phyloP scores from a whole-genome alignment of 1,284 basidiomycete species.

The Hymenochaete sp. region DNA sequence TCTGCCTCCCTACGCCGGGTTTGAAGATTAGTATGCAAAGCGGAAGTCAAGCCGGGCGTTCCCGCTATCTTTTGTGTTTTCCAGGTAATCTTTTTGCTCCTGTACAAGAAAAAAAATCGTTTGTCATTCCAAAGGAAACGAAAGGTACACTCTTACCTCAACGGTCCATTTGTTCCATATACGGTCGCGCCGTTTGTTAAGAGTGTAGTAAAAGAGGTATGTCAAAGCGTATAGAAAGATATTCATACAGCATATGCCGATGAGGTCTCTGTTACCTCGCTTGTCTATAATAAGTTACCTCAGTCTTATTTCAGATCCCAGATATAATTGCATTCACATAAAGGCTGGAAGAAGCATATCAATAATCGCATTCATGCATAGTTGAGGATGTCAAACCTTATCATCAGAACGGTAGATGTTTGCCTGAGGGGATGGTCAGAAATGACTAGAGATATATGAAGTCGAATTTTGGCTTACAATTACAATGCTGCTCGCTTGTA shows the following conservation, averaged over 20 bases:
- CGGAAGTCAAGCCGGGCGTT: slow-evolving; percentile 36
- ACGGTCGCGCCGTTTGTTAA: slow-evolving; percentile 43
- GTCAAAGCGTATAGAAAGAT: slow-evolving; percentile 43
- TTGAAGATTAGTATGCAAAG: slow-evolving; percentile 38
- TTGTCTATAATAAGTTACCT: too few species aligned
- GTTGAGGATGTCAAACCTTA: slow-evolving; percentile 24
- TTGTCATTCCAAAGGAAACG: too few species aligned
- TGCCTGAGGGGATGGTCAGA: slow-evolving; percentile 17
- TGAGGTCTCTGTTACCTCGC: slow-evolving; percentile 37
- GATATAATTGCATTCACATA: not conserved
- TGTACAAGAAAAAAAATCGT: too few species aligned
- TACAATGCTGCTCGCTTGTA: slow-evolving; percentile 45
- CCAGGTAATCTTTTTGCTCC: slow-evolving; percentile 31
- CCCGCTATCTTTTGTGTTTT: slow-evolving; percentile 35
- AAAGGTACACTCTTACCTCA: slow-evolving; percentile 34
- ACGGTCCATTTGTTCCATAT: slow-evolving; percentile 45
- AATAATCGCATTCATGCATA: slow-evolving; percentile 3
- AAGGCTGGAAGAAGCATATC: too few species aligned
- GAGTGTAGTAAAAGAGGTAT: slow-evolving; percentile 45
- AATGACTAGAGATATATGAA: slow-evolving; percentile 1
- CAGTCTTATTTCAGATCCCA: too few species aligned
- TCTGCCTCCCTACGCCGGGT: too few species aligned
- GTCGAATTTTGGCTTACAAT: slow-evolving; percentile 30
- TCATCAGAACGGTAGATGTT: slow-evolving; percentile 40
- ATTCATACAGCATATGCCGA: slow-evolving; percentile 37